Conservation (phyloP, 169 alveolate genomes). For the Theileria luwenshuni region DNA sequence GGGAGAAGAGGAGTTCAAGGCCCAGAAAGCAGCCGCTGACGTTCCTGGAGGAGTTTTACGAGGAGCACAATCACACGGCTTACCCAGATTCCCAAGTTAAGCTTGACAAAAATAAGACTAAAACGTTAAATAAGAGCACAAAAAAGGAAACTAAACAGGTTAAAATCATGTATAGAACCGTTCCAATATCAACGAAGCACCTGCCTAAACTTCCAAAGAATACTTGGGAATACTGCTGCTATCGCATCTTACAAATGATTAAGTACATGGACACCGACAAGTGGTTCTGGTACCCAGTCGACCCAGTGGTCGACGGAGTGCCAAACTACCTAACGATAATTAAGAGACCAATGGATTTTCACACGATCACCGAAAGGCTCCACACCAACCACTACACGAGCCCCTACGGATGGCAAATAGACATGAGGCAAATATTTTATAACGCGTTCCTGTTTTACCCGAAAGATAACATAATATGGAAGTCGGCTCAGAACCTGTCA, state of each 20-base stretch:
- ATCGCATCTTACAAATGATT: slow-evolving; percentile 53
- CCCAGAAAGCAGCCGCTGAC: slow-evolving; percentile 56
- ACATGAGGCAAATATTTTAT: slow-evolving; percentile 85
- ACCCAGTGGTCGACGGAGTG: slow-evolving; percentile 70
- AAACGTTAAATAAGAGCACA: not conserved
- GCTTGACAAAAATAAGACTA: not conserved
- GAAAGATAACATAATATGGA: slow-evolving; percentile 74
- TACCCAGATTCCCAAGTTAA: not conserved
- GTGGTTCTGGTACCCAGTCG: slow-evolving; percentile 73
- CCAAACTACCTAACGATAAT: slow-evolving; percentile 52
- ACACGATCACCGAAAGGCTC: slow-evolving; percentile 59
- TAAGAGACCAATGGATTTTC: slow-evolving; percentile 64
- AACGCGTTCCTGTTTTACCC: slow-evolving; percentile 83
- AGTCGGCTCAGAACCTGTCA: slow-evolving; percentile 76
- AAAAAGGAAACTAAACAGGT: slow-evolving; percentile 24
- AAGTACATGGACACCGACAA: slow-evolving; percentile 66
- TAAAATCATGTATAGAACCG: slow-evolving; percentile 38
- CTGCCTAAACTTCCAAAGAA: slow-evolving; percentile 64
- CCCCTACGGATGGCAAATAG: slow-evolving; percentile 90
- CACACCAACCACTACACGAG: slow-evolving; percentile 77
- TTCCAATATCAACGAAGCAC: slow-evolving; percentile 49
- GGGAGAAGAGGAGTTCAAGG: slow-evolving; percentile 55
- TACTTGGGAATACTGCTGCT: slow-evolving; percentile 66
- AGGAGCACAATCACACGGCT: slow-evolving; percentile 14
- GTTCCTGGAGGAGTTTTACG: slow-evolving; percentile 57